Evolutionary conservation across 2,329 filamentous ascomycete species (phyloP).

Genomic region (Leptographium radiaticola): DNA sequence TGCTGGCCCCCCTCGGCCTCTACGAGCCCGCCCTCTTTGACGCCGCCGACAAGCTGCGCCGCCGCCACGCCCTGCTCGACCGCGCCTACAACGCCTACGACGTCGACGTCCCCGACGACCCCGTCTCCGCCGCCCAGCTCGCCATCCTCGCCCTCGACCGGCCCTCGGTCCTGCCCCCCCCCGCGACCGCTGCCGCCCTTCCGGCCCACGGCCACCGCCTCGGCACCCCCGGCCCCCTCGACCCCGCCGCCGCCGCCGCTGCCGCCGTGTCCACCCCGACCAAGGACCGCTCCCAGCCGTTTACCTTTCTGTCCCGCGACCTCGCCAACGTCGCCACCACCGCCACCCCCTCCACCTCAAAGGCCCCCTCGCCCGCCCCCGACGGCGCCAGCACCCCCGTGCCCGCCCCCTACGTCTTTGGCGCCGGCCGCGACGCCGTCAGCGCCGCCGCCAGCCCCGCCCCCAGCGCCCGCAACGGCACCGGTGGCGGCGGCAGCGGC

Average conservation of each 20-base stretch:
- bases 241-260: constrained; percentile 3
- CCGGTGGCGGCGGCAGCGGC: constrained; percentile 17
- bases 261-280: constrained; percentile 38
- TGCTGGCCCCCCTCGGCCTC: constrained; percentile 89
- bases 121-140: constrained; percentile 70
- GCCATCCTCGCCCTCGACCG: constrained; percentile 48
- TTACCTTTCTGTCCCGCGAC: constrained; percentile 58
- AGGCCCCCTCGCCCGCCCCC: constrained; percentile 75
- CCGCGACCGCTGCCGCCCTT: constrained; percentile 10
- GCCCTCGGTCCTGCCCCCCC: constrained; percentile 36
- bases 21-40: constrained; percentile 85
- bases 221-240: constrained; percentile 19
- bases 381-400: constrained; percentile 60
- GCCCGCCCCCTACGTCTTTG: constrained; percentile 43
- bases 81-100: constrained; percentile 93
- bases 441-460: constrained; percentile 38
- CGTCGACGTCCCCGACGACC: constrained; percentile 74
- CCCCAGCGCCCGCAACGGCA: constrained; percentile 37
- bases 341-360: constrained; percentile 70
- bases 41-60: constrained; percentile 62
- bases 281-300: constrained; percentile 51
- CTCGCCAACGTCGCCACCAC: constrained; percentile 52
- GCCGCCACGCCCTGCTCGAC: constrained; percentile 68
- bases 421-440: constrained; percentile 28
- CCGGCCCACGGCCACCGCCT: constrained; percentile 16